Evolutionary conservation across 1,139 yeast species (phyloP).

Genomic region (Suhomyces kunorum): DNA sequence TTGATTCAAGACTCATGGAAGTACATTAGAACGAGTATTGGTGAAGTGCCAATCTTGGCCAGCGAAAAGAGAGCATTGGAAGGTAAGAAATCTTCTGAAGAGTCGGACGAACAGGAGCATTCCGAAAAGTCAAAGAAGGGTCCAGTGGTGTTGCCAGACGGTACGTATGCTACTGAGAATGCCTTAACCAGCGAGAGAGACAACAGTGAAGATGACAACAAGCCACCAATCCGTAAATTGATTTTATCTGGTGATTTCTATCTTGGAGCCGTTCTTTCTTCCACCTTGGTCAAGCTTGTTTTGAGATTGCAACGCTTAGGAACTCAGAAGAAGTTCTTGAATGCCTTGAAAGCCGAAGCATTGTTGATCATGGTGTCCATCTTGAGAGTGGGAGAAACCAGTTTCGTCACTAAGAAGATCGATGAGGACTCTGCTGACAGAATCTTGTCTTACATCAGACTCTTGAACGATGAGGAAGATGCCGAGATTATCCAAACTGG

Average conservation of each 20-base stretch:
- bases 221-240: constrained; percentile 79
- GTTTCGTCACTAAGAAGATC: constrained; percentile 70
- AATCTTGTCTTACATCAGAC: constrained; percentile 78
- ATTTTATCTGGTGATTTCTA: constrained; percentile 88
- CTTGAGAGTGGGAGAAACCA: constrained; percentile 85
- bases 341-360: constrained; percentile 94
- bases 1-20: constrained; percentile 87
- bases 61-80: constrained; percentile 59
- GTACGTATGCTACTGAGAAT: constrained; percentile 96
- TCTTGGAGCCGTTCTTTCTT: constrained; percentile 83
- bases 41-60: constrained; percentile 87
- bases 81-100: constrained; percentile 30
- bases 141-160: constrained; percentile 92
- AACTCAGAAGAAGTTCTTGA: constrained; percentile 56
- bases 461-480: constrained; percentile 67
- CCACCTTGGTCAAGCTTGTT: constrained; percentile 86
- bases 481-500: constrained; percentile 58
- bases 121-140: constrained; percentile 45
- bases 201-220: constrained; percentile 32
- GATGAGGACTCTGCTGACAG: constrained; percentile 97
- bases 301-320: constrained; percentile 70
- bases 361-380: constrained; percentile 89
- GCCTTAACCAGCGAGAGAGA: constrained; percentile 61
- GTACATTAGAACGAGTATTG: constrained; percentile 77
- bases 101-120: constrained; percentile 26